A percentile compares a stretch with the other conserved stretches of the same genome.
These are phyloP conservation scores for Coemansia sp. DNA, from an alignment of 192 early-diverging fungal genomes.

Conservation along the genomic window DNA sequence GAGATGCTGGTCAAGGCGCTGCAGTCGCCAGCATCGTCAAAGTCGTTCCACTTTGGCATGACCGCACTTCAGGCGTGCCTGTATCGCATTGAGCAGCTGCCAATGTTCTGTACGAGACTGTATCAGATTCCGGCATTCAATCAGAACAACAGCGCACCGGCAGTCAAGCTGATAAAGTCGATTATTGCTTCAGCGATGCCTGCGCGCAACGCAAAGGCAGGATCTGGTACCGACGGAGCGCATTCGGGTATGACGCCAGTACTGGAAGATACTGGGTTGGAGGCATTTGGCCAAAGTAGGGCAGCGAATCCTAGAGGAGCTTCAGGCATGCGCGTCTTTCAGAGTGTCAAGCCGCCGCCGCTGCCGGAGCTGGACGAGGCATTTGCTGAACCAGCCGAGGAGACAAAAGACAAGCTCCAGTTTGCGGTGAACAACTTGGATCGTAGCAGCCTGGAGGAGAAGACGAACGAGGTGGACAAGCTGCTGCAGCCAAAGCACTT, in stretches of 20 bases:
- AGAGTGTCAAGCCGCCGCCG: constrained; percentile 34
- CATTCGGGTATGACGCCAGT: constrained; percentile 1
- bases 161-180: constrained; percentile 38
- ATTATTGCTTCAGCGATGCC: constrained; percentile 32
- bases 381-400: constrained; percentile 46
- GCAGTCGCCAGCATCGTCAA: constrained; percentile 71
- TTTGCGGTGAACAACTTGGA: constrained; percentile 98
- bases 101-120: constrained; percentile 80
- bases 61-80: constrained; percentile 83
- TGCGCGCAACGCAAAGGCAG: constrained; percentile 26
- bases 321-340: constrained; percentile 15
- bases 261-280: constrained; percentile 23
- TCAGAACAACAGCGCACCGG: constrained; percentile 56
- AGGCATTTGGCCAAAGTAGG: not conserved
- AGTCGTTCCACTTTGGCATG: constrained; percentile 89
- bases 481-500: constrained; percentile 67
- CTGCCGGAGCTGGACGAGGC: constrained; percentile 35
- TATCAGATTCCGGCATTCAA: constrained; percentile 81
- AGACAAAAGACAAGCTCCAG: constrained; percentile 86
- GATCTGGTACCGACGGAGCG: constrained; percentile 15
- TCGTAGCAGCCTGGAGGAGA: constrained; percentile 76
- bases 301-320: not conserved
- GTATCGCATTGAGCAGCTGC: constrained; percentile 82
- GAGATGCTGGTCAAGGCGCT: constrained; percentile 87
- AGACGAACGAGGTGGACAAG: constrained; percentile 69